Conservation (phyloP, 2,329 filamentous ascomycete species). For the Neopestalotiopsis clavispora region DNA sequence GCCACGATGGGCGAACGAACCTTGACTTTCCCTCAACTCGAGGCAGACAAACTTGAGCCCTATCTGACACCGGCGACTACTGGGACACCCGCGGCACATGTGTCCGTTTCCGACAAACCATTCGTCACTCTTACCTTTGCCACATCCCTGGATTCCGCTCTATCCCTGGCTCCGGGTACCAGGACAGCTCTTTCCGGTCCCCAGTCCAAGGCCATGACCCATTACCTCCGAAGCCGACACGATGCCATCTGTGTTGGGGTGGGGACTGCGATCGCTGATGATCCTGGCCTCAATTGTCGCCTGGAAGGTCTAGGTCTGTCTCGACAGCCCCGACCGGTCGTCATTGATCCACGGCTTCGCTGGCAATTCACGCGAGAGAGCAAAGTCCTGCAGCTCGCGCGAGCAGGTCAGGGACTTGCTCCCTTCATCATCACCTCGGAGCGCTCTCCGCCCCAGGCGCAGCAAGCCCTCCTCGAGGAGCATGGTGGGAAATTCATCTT, state of each 20-base stretch:
- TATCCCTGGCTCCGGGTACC: slow-evolving; percentile 78
- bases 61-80: not conserved
- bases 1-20: slow-evolving; percentile 18
- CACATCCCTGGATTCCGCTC: slow-evolving; percentile 82
- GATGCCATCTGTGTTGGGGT: slow-evolving; percentile 86
- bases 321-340: slow-evolving; percentile 77
- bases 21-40: slow-evolving; percentile 32
- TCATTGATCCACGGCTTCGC: slow-evolving; percentile 79
- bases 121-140: slow-evolving; percentile 88
- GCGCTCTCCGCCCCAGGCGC: slow-evolving; percentile 49
- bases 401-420: slow-evolving; percentile 69
- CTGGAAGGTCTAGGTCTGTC: slow-evolving; percentile 42
- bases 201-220: slow-evolving; percentile 89
- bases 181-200: slow-evolving; percentile 84
- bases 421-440: slow-evolving; percentile 72
- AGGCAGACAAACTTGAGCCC: slow-evolving; percentile 29
- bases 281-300: slow-evolving; percentile 85
- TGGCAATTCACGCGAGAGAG: slow-evolving; percentile 68
- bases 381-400: slow-evolving; percentile 70
- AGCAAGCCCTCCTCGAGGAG: slow-evolving; percentile 46
- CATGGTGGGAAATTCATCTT: slow-evolving; percentile 59
- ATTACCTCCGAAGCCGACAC: slow-evolving; percentile 83
- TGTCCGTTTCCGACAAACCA: slow-evolving; percentile 24
- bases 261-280: slow-evolving; percentile 82
- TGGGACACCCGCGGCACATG: slow-evolving; percentile 28